Conservation (phyloP, 345 rosid species). For the Nephelium lappaceum region DNA sequence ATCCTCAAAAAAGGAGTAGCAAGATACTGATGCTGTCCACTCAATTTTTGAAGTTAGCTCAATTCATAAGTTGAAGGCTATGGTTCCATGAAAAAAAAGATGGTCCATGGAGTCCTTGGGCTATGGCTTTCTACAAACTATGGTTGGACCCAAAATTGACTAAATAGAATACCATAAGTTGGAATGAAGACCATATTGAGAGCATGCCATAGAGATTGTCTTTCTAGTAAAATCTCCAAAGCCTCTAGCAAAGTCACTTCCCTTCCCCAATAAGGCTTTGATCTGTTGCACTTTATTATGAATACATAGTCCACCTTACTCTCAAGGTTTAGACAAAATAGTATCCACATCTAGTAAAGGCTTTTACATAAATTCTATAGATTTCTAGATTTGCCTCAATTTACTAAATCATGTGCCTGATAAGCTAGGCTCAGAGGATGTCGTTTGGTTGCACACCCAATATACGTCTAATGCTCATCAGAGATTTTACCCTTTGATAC, state of each 20-base stretch:
- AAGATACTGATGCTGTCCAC: too few relatives aligned
- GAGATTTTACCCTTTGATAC: neutral
- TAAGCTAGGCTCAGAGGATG: neutral
- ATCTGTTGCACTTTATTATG: neutral
- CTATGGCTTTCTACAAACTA: neutral
- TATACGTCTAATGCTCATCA: neutral
- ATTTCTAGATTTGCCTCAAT: neutral
- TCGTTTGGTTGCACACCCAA: neutral
- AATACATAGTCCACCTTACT: neutral
- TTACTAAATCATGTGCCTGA: neutral
- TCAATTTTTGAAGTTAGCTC: neutral
- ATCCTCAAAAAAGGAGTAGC: neutral
- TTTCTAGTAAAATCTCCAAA: neutral
- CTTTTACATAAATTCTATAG: slow-evolving; percentile 4
- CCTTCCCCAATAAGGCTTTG: neutral
- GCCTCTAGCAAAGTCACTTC: neutral
- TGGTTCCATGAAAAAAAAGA: neutral
- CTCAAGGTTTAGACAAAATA: neutral
- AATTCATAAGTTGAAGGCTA: neutral
- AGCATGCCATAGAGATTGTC: neutral
- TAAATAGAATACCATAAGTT: neutral
- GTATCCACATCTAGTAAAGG: neutral
- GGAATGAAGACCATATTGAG: neutral
- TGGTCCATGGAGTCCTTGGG: neutral
- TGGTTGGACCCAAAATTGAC: neutral